Evolutionary conservation across 768 basidiomycete genomes (phyloP).

Genomic region (Butyriboletus loyo): DNA sequence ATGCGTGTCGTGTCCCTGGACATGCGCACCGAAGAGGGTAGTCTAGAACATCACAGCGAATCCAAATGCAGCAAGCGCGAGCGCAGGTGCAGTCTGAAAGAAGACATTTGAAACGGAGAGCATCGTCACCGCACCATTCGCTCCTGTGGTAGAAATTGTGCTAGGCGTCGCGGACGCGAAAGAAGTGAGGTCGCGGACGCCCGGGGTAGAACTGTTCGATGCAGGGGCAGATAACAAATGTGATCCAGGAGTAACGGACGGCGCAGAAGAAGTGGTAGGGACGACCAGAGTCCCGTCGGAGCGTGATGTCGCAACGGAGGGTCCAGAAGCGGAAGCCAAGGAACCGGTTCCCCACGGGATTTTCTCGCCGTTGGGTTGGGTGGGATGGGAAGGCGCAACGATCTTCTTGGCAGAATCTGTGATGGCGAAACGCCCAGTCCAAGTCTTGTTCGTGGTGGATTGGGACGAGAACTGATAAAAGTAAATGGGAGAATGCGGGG

Average conservation of each 20-base stretch:
- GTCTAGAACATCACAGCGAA: slow-evolving; percentile 19
- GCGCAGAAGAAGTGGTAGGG: neutral
- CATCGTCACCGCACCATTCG: slow-evolving; percentile 7
- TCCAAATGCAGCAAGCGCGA: slow-evolving; percentile 19
- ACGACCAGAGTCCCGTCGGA: neutral
- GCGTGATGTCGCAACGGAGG: slow-evolving; percentile 3
- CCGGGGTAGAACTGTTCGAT: neutral
- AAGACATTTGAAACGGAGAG: slow-evolving; percentile 2
- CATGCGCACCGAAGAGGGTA: neutral
- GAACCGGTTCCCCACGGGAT: slow-evolving; percentile 70
- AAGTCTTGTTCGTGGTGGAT: slow-evolving; percentile 38
- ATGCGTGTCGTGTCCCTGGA: neutral
- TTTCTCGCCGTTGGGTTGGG: slow-evolving; percentile 45
- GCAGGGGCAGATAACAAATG: neutral
- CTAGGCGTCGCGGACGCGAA: neutral
- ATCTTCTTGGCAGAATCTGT: slow-evolving; percentile 46
- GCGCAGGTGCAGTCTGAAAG: slow-evolving; percentile 15
- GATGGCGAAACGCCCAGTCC: slow-evolving; percentile 81
- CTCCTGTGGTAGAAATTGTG: neutral
- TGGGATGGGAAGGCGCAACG: slow-evolving; percentile 47
- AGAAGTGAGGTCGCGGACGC: neutral
- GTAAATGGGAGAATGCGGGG: slow-evolving; percentile 64
- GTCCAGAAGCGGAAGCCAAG: slow-evolving; percentile 36
- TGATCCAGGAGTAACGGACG: neutral
- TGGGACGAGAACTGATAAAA: slow-evolving; percentile 74